These are phyloP conservation scores for Claviceps paspali DNA, from an alignment of 2,329 filamentous ascomycete genomes.

Conservation along the genomic window DNA sequence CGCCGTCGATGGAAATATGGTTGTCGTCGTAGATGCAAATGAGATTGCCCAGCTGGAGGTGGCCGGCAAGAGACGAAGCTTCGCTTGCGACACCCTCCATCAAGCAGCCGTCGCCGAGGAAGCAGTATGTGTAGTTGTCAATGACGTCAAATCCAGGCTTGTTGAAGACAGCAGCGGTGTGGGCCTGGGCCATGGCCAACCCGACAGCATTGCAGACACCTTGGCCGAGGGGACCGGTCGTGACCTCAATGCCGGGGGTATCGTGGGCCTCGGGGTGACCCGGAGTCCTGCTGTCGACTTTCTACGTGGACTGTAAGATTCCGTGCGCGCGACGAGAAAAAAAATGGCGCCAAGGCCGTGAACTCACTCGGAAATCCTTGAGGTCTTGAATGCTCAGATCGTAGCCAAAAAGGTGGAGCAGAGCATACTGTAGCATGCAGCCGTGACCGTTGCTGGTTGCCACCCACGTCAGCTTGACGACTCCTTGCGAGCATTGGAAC, in stretches of 20 bases:
- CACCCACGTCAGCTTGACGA: slow-evolving; percentile 2
- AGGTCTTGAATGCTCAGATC: slow-evolving; percentile 74
- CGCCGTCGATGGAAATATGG: slow-evolving; percentile 88
- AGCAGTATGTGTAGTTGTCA: slow-evolving; percentile 93
- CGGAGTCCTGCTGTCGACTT: slow-evolving; percentile 61
- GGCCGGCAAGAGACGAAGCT: slow-evolving; percentile 81
- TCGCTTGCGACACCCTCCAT: slow-evolving; percentile 97
- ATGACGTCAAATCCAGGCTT: slow-evolving; percentile 83
- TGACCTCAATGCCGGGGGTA: slow-evolving; percentile 93
- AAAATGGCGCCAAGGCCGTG: neutral
- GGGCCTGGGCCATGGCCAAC: slow-evolving; percentile 90
- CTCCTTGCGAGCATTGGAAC: neutral
- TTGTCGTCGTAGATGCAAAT: slow-evolving; percentile 98
- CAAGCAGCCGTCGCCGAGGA: slow-evolving; percentile 96
- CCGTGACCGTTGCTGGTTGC: slow-evolving; percentile 77
- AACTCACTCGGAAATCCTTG: slow-evolving; percentile 86
- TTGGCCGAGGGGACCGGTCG: slow-evolving; percentile 93
- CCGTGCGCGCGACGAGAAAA: neutral
- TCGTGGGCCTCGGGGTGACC: slow-evolving; percentile 95
- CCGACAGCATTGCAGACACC: slow-evolving; percentile 95
- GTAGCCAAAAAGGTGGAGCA: slow-evolving; percentile 95
- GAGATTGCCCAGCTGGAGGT: slow-evolving; percentile 94
- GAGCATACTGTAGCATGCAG: slow-evolving; percentile 98
- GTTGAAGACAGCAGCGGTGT: slow-evolving; percentile 87
- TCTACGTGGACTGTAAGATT: slow-evolving; percentile 16